These are phyloP conservation scores for Rhizophora mangle DNA, from an alignment of 345 rosid genomes.

Conservation along the genomic window DNA sequence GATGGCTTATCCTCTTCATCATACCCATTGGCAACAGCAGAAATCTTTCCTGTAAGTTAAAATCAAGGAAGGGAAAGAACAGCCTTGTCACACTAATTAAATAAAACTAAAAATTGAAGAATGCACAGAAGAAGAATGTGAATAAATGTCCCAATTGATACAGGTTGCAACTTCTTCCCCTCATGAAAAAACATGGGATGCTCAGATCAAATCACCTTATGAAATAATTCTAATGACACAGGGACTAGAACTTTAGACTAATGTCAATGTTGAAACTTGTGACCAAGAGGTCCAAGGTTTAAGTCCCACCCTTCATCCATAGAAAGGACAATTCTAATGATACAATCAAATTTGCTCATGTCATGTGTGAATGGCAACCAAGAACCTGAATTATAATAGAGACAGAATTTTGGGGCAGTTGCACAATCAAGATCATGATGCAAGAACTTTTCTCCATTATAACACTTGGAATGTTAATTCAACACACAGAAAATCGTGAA, in stretches of 20 bases:
- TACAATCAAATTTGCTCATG: background rate
- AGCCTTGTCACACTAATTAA: background rate
- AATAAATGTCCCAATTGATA: too few relatives aligned
- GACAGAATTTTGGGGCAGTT: background rate
- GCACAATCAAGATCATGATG: background rate
- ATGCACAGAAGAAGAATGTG: too few relatives aligned
- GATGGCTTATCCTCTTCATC: constrained; percentile 56
- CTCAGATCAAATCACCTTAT: too few relatives aligned
- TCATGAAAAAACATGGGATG: too few relatives aligned
- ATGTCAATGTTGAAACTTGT: too few relatives aligned
- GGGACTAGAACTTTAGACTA: too few relatives aligned
- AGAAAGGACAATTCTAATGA: too few relatives aligned
- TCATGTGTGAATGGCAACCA: too few relatives aligned
- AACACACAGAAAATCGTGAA: background rate
- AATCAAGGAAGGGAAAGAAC: constrained; percentile 8
- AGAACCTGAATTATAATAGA: background rate
- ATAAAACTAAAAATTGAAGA: background rate
- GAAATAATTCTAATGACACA: too few relatives aligned
- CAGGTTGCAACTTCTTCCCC: too few relatives aligned
- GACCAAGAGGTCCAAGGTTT: too few relatives aligned
- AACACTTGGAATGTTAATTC: background rate
- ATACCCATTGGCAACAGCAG: constrained; percentile 43
- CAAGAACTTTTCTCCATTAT: background rate
- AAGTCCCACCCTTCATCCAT: too few relatives aligned
- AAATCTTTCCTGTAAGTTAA: constrained; percentile 47